These are phyloP conservation scores for Cladosporium sp. DNA, from an alignment of 2,329 filamentous ascomycete species.

Conservation along the genomic window DNA sequence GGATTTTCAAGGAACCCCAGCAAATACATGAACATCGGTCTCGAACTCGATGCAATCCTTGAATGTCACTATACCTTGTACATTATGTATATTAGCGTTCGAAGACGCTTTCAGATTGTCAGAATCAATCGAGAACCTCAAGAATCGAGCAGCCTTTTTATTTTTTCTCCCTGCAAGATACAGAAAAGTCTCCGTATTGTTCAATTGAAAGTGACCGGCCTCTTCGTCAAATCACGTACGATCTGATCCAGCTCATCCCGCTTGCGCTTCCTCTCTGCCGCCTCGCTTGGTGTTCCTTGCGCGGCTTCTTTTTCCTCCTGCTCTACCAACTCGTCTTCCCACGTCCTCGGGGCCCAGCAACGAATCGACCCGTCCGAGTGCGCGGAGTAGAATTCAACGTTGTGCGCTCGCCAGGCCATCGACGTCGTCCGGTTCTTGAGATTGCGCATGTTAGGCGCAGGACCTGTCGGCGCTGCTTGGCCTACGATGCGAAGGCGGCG, in stretches of 20 bases:
- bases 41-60: too few species aligned
- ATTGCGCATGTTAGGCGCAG: constrained; percentile 23
- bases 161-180: too few species aligned
- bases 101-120: too few species aligned
- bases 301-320: constrained; percentile 41
- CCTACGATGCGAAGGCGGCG: constrained; percentile 65
- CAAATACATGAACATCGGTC: too few species aligned
- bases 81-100: too few species aligned
- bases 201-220: constrained; percentile 56
- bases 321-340: constrained; percentile 43
- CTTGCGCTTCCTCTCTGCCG: constrained; percentile 59
- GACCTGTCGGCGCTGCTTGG: constrained; percentile 12
- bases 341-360: constrained; percentile 64
- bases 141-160: too few species aligned
- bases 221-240: constrained; percentile 70
- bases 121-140: too few species aligned
- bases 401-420: constrained; percentile 69
- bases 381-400: constrained; percentile 72
- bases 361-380: constrained; percentile 81
- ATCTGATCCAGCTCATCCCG: constrained; percentile 75
- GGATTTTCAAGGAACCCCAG: too few species aligned
- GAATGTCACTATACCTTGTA: too few species aligned
- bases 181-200: too few species aligned
- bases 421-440: constrained; percentile 60
- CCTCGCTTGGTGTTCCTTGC: constrained; percentile 31